A percentile compares a stretch with the other conserved stretches of the same genome.
Evolutionary conservation across 208 protist genomes (phyloP).

Genomic region (Porcisia deanei): DNA sequence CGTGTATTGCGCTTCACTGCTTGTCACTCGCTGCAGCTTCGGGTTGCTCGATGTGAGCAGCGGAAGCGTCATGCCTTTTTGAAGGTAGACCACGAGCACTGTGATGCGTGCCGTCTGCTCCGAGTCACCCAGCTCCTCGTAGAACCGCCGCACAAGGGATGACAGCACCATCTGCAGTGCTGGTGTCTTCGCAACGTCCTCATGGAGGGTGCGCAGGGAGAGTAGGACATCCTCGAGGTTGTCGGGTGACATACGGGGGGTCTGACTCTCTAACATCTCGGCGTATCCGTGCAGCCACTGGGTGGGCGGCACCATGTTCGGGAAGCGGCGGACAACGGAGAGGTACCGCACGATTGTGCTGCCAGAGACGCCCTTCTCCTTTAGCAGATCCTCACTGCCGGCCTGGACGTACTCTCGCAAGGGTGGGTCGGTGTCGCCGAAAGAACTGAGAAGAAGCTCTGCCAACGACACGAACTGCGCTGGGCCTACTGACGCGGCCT

Average conservation of each 20-base stretch:
- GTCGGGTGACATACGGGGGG: slow-evolving; percentile 7
- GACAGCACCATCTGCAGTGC: slow-evolving; percentile 61
- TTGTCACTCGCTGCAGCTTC: slow-evolving; percentile 31
- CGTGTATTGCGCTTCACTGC: slow-evolving; percentile 29
- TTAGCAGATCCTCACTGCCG: slow-evolving; percentile 58
- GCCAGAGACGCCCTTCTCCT: slow-evolving; percentile 13
- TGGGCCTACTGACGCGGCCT: slow-evolving; percentile 55
- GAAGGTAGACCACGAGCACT: slow-evolving; percentile 70
- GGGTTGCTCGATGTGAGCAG: slow-evolving; percentile 47
- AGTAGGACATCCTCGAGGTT: slow-evolving; percentile 64
- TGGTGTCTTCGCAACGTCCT: slow-evolving; percentile 52
- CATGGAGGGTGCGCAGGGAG: slow-evolving; percentile 62
- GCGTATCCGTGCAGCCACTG: slow-evolving; percentile 68
- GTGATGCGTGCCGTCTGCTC: slow-evolving; percentile 62
- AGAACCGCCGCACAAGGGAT: slow-evolving; percentile 36
- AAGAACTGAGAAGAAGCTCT: slow-evolving; percentile 58
- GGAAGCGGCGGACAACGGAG: slow-evolving; percentile 45
- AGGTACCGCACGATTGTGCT: slow-evolving; percentile 63
- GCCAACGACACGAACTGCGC: slow-evolving; percentile 76
- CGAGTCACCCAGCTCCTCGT: slow-evolving; percentile 22
- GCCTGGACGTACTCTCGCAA: slow-evolving; percentile 52
- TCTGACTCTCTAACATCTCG: slow-evolving; percentile 24
- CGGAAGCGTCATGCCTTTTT: slow-evolving; percentile 67
- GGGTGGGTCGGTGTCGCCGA: slow-evolving; percentile 46
- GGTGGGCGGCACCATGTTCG: slow-evolving; percentile 31